Percentiles rank a stretch among this genome's conserved stretches.
These are phyloP conservation scores for Penicillium cataractarum DNA, from an alignment of 495 filamentous ascomycete genomes.

Conservation along the genomic window DNA sequence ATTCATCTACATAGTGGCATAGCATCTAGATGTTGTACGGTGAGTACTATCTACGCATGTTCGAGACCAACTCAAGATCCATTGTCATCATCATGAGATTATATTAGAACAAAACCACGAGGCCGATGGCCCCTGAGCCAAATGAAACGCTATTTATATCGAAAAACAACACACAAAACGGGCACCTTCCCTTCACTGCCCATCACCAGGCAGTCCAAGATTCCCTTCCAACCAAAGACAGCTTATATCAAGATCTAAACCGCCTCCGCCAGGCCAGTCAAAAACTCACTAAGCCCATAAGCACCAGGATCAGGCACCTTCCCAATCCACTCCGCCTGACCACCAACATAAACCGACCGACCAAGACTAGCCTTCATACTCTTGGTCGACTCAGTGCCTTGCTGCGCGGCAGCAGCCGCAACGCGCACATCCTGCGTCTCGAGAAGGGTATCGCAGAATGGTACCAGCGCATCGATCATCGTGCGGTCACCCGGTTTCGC, in stretches of 20 bases:
- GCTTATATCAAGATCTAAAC: conserved; percentile 9
- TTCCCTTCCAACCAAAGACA: neutral
- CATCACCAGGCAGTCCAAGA: neutral
- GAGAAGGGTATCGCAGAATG: conserved; percentile 75
- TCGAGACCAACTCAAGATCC: neutral
- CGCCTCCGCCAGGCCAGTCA: conserved; percentile 72
- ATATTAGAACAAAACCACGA: conserved; percentile 23
- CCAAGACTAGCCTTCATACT: conserved; percentile 90
- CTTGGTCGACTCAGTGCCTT: conserved; percentile 81
- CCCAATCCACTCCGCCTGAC: conserved; percentile 70
- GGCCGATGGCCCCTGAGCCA: neutral
- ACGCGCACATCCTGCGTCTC: conserved; percentile 63
- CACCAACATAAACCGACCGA: conserved; percentile 87
- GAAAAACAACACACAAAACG: neutral
- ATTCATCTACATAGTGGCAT: neutral
- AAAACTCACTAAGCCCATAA: conserved; percentile 78
- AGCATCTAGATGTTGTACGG: neutral
- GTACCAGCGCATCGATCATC: conserved; percentile 84
- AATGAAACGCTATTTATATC: conserved; percentile 5
- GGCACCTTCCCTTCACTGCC: neutral
- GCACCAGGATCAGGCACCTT: conserved; percentile 92
- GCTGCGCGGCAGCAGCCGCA: conserved; percentile 74
- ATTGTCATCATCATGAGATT: conserved; percentile 35
- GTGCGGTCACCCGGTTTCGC: conserved; percentile 89
- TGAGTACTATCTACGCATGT: neutral